Base-by-base conservation (phyloP, 768 basidiomycete species). In the Crepidotus variabilis region DNA sequence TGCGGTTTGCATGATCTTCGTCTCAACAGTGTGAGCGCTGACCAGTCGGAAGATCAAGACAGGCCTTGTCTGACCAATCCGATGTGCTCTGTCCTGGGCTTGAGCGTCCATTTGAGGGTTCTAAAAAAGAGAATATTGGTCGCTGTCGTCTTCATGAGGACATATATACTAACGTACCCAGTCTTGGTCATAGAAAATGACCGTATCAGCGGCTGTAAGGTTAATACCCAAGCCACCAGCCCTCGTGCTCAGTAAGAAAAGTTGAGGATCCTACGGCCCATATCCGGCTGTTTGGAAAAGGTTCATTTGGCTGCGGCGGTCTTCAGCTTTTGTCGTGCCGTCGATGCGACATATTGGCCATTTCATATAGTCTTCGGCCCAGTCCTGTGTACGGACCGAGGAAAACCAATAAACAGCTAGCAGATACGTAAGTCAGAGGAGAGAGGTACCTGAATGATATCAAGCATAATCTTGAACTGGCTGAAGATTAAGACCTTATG, bases 21-120 rank as follows among this genome's bases (percentile, higher is more conserved):
- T 89, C 75, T 99, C 96, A 62, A 99, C 80, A 2, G 94, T 97
- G 69, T 94, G 88, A 5, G 84, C 87, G 20, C 86, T 89, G 35
- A 96, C 84, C 2, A 98, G 78, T 36, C 96, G 80, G 74, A 92
- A 96, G 56, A 97, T 86, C 46, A 97, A 77, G 52, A 97, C 94
- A 0, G 94, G 93, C 61, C 78, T 86, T 24, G 85, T 97, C 72
- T 98, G 96, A 1, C 96, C 96, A 49, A 99, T 98, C 10, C 97
- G 85, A 70, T 99, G 96, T 0, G 94, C 94, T 34, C 96, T 82
- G 63, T 97, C 96, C 67, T 94, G 92, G 0, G 96, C 96, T 72
- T 99, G 96, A 2, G 91, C 77, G 61, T 99, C 96, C 86, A 95
- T 94, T 74, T 97, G 95, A 0, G 95, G 94, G 64, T 92, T 93